Percentiles rank a stretch among this genome's conserved stretches.
These are phyloP conservation scores for Naegleria fowleri DNA, from an alignment of 208 protist species.

Conservation along the genomic window DNA sequence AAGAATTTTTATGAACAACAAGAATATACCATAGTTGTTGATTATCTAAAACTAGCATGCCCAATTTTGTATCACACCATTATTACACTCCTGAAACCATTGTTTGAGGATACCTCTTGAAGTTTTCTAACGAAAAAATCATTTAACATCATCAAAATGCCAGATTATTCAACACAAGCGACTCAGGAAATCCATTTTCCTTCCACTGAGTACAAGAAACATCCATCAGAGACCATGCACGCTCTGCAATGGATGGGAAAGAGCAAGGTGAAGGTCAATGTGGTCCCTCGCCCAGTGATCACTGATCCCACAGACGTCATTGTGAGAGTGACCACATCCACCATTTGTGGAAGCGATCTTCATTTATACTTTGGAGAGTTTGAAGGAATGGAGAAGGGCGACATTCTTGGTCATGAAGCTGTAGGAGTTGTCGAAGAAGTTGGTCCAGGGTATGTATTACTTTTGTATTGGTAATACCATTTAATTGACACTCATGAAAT, in stretches of 20 bases:
- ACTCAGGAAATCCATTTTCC: background rate
- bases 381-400: slow-evolving; percentile 41
- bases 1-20: no score
- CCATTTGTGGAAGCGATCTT: slow-evolving; percentile 50
- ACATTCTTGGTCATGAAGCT: slow-evolving; percentile 47
- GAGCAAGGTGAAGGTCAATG: slow-evolving; percentile 27
- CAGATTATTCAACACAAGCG: background rate
- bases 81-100: no score
- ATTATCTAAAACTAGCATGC: no score
- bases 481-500: no score
- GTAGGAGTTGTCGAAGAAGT: slow-evolving; percentile 40
- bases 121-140: no score
- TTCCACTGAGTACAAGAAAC: background rate
- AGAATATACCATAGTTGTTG: no score
- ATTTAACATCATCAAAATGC: background rate
- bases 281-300: slow-evolving; percentile 33
- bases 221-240: slow-evolving; percentile 35
- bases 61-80: no score
- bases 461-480: no score
- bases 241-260: slow-evolving; percentile 36
- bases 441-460: slow-evolving; percentile 1
- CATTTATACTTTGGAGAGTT: slow-evolving; percentile 46
- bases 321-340: slow-evolving; percentile 36
- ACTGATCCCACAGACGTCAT: slow-evolving; percentile 41
- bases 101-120: no score